Base-by-base conservation (phyloP, 192 early-diverging fungal species). In the Cetraspora pellucida region DNA sequence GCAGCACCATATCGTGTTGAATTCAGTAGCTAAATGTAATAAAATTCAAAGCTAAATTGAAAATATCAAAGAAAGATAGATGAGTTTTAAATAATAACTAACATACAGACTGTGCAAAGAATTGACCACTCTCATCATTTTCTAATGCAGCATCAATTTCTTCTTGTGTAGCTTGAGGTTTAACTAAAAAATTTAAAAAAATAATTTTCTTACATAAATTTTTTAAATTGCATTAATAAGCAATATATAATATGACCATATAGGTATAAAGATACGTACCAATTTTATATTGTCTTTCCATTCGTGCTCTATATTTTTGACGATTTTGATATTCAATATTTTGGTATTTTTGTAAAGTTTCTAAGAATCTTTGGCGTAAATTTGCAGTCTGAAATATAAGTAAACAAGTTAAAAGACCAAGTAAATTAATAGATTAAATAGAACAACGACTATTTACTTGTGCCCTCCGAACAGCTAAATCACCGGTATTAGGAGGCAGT, bases 261-360 rank as follows among this genome's bases (percentile, higher is more conserved):
- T 45, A 75, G 11, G 10, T 52, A n/a, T 14, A 46, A 14, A 19
- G 1, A 52, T 16, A 47, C 81, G 75, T 80, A 93, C 93, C 94
- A 84, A 96, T 93, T 65, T 90, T 85, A 81, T 90, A 91, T 74
- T 96, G 94, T 77, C 93, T 81, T 79, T 95, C 92, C 87, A 96
- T 85, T 60, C 94, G 81, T 60, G 91, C 88, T 74, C 94, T 89
- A 80, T 93, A 95, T 82, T 95, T 95, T 69, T 90, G 88, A 66
- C 95, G 90, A 75, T 93, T 94, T 55, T 89, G 91, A 74, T 87
- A 85, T 79, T 96, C 93, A 9, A 93, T 88, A 10, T 86, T 82
- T 79, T 95, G 93, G 77, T 93, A 96, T 44, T 92, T 88, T 63
- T 88, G 90, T 87, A 91, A 89, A 14, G 85, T 81, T 45, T 88